phyloP scores from a whole-genome alignment of 2,329 filamentous ascomycete species.

The Daldinia sp. region DNA sequence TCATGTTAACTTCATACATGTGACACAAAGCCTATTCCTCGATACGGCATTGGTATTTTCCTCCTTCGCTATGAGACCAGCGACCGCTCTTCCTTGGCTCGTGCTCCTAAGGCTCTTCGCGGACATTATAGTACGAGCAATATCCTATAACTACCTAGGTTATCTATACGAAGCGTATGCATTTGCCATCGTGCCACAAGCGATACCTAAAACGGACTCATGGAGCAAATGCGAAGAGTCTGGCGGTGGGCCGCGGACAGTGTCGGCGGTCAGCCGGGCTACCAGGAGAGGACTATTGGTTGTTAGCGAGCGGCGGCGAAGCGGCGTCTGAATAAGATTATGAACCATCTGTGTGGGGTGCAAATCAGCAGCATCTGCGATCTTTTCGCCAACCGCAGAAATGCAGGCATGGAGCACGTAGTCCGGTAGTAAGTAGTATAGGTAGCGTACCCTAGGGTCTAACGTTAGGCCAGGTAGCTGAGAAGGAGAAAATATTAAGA shows the following conservation, averaged over 20 bases:
- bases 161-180: conserved; percentile 15
- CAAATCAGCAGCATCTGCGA: conserved; percentile 25
- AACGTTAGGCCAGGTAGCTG: too few relatives aligned
- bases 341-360: conserved; percentile 37
- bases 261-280: conserved; percentile 32
- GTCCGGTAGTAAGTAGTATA: neutral
- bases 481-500: neutral
- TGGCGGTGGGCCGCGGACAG: conserved; percentile 15
- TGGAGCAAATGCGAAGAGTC: conserved; percentile 10
- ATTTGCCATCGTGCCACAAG: conserved; percentile 6
- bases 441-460: too few relatives aligned
- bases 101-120: neutral
- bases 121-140: conserved; percentile 5
- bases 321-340: conserved; percentile 39
- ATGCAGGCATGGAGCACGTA: neutral
- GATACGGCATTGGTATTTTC: neutral
- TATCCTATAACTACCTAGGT: conserved; percentile 22
- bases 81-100: conserved; percentile 28
- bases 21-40: conserved; percentile 1
- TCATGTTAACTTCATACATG: conserved; percentile 21
- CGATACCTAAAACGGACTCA: conserved; percentile 20
- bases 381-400: conserved; percentile 20
- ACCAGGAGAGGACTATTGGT: conserved; percentile 13
- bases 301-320: conserved; percentile 25
- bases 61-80: conserved; percentile 10